Base-by-base conservation (phyloP, 2,329 filamentous ascomycete species). In the Chaetomium sp. region DNA sequence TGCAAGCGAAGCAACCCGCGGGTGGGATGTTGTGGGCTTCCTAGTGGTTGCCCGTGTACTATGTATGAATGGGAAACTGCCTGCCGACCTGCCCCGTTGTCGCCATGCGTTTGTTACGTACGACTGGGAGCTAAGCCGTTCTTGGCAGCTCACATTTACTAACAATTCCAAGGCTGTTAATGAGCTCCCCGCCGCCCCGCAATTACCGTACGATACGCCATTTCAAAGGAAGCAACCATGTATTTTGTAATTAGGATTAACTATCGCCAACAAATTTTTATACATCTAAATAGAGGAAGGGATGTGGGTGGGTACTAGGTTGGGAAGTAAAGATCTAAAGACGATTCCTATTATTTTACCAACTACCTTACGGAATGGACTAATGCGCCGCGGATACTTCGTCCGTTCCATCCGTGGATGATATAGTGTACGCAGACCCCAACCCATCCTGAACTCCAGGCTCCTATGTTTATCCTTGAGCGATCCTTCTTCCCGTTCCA, bases 71-170 rank as follows among this genome's bases (percentile, higher is more conserved):
- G 37, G 7, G 33, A 34, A 38, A 33, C 44, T 44, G 44, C 38
- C 46, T 47, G 48, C 4, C 38, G 12, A 27, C 19, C 19, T 27
- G 19, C 19, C 19, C 19, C 3, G 19, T 27, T 27, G 19, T 27
- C 19, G 19, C 19, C 19, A 27, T 41, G 5, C 19, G 14, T 36
- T 34, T 7, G 49, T 59, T 54, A 53, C 54, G 52, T 46, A 54
- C 40, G 43, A n/a, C 53, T 53, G 55, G 45, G 27, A 45, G 49
- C 59, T 53, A 59, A 60, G 51, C 59, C 52, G 27, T 55, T 61
- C 59, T 60, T 59, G 59, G 59, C 59, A 52, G 43, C 33, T 27
- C 19, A 27, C 19, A 27, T 27, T 27, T 27, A 27, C 19, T 2
- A 27, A 27, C 19, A 27, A 27, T 27, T 27, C 19, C 19, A 27